Evolutionary conservation across 2,329 filamentous ascomycete genomes (phyloP), one percentile per base, ranked within the genome.

Genomic region (Clonostachys solani): DNA sequence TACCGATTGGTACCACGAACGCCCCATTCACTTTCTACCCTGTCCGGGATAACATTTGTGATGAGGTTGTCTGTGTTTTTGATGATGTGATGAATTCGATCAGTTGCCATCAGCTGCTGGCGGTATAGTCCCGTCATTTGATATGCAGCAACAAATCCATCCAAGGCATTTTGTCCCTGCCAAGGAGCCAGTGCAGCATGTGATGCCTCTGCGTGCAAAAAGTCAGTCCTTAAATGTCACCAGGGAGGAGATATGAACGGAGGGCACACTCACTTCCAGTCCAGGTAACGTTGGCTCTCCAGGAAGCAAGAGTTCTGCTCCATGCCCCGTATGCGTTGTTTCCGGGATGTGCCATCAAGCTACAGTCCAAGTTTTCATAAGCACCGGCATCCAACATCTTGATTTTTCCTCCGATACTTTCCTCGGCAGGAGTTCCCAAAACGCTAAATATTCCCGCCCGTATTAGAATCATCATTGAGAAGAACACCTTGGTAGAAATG

Each of bases 401-500:
- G 45, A 77, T 69, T 55, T 79, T 80, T 23, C 74, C 74, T 12
- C 74, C 75, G 4, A 71, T 71, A 2, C 72, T 71, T 60, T 80
- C 76, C 54, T 80, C 76, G 4, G 73, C 77, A 0, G 77, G 77
- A 1, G 77, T 80, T 16, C 77, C 77, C 35, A 77, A 68, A 35
- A 78, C 56, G 10, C 19, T 47, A 33, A 1, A 42, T 43, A 23
- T 23, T 23, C 23, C 23, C 8, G 23, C 7, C 9, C 43, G 42
- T 6, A 43, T 47, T 42, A 50, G 47, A 33, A 49, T 17, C 36
- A 6, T 10, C 13, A 15, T 6, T 38, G 7, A 17, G 36, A 38
- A 38, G 12, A 17, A 15, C n/a, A 38, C 7, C 23, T 3, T 23
- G 23, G 23, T 23, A 23, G 23, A 23, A 17, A 38, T 15, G 36